Conservation (phyloP, 228 moss, liverwort and hornwort genomes). For the Sphagnum magellanicum region DNA sequence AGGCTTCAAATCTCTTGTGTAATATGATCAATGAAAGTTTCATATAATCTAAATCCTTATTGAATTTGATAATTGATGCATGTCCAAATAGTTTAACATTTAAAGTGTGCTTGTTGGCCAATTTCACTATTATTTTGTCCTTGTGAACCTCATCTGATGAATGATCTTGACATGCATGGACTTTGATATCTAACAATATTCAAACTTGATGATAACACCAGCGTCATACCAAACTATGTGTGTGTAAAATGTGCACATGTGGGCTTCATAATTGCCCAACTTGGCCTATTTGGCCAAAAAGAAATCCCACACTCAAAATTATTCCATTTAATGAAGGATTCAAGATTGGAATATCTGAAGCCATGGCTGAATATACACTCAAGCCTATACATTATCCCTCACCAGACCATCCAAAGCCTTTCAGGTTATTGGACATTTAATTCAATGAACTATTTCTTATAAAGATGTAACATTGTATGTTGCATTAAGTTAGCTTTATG, state of each 20-base stretch:
- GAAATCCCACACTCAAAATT: slow-evolving; percentile 1
- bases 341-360: slow-evolving; percentile 5
- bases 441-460: neutral
- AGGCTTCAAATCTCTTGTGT: too few species aligned
- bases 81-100: too few species aligned
- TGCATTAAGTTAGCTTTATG: neutral
- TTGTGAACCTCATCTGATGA: too few species aligned
- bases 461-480: neutral
- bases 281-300: slow-evolving; percentile 7
- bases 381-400: slow-evolving; percentile 7
- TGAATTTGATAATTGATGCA: too few species aligned
- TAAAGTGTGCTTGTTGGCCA: too few species aligned
- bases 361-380: slow-evolving; percentile 3
- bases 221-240: slow-evolving; percentile 6
- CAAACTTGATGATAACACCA: neutral
- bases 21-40: too few species aligned
- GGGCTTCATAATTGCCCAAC: slow-evolving; percentile 9
- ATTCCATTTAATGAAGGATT: slow-evolving; percentile 11
- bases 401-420: neutral
- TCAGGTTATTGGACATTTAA: neutral
- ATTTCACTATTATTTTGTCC: too few species aligned
- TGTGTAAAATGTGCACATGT: slow-evolving; percentile 9
- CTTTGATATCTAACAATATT: too few species aligned
- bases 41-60: too few species aligned
- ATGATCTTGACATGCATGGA: too few species aligned